Percentiles rank a stretch among this genome's conserved stretches.
Evolutionary conservation across 441 rosid species (phyloP).

Genomic region (Erodium texanum): DNA sequence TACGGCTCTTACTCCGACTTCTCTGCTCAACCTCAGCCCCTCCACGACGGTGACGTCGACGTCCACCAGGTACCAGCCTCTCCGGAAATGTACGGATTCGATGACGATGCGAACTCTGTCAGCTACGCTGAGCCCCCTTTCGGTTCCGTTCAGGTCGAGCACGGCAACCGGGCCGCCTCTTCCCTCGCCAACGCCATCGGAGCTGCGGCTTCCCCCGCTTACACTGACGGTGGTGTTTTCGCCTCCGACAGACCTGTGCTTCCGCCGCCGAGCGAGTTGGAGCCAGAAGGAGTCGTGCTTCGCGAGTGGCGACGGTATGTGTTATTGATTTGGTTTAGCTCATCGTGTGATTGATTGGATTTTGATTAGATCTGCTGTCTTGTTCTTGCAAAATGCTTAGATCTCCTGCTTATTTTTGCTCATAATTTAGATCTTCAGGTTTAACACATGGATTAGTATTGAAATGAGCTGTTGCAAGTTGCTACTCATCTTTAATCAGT

Average conservation of each 20-base stretch:
- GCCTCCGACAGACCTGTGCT: constrained; percentile 56
- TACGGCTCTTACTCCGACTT: constrained; percentile 40
- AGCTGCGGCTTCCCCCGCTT: not conserved
- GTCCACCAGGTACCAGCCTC: no score
- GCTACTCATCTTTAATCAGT: not conserved
- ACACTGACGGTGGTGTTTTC: constrained; percentile 29
- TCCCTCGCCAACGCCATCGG: constrained; percentile 12
- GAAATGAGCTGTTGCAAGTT: not conserved
- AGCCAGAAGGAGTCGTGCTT: constrained; percentile 51
- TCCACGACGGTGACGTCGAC: no score
- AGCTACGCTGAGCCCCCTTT: no score
- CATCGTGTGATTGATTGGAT: not conserved
- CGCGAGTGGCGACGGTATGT: constrained; percentile 79
- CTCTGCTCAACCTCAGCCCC: constrained; percentile 19
- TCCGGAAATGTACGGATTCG: constrained; percentile 43
- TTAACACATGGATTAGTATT: not conserved
- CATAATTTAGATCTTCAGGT: constrained; percentile 1
- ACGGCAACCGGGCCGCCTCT: no score
- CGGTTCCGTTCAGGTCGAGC: no score
- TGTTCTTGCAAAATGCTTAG: constrained; percentile 1
- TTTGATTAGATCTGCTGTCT: constrained; percentile 24
- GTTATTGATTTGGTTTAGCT: not conserved
- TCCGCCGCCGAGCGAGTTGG: constrained; percentile 59
- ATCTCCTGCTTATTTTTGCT: constrained; percentile 11
- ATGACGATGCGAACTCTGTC: constrained; percentile 27